Percentiles rank a stretch among this genome's conserved stretches.
phyloP scores from a whole-genome alignment of 73 alveolate genomes.

The Uronychia setigera region DNA sequence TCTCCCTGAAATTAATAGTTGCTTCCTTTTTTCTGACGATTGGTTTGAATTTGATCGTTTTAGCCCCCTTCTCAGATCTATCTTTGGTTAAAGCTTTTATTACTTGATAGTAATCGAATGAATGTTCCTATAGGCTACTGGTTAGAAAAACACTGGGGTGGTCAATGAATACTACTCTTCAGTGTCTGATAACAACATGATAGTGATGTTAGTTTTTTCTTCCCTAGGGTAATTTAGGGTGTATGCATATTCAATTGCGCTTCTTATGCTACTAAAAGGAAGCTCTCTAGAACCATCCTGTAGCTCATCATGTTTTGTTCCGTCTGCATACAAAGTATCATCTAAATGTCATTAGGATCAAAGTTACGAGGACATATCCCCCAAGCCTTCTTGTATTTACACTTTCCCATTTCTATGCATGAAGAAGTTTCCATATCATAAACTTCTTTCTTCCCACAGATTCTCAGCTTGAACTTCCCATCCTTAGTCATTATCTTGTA shows the following conservation, averaged over 20 bases:
- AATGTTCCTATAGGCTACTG: neutral
- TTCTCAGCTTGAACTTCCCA: neutral
- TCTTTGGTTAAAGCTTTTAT: neutral
- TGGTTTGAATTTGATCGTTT: neutral
- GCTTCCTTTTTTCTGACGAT: neutral
- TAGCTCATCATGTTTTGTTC: neutral
- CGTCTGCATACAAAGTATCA: neutral
- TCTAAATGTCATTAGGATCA: neutral
- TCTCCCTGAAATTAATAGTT: neutral
- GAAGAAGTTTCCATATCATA: neutral
- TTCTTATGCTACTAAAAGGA: neutral
- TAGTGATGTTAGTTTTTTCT: neutral
- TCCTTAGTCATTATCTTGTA: too few relatives aligned
- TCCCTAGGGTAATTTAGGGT: neutral
- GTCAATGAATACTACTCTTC: neutral
- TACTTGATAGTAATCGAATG: neutral
- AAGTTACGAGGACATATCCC: neutral
- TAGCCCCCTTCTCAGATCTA: neutral
- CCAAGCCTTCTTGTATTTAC: neutral
- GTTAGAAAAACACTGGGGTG: neutral
- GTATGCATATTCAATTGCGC: neutral
- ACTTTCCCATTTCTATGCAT: neutral
- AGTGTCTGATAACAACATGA: neutral
- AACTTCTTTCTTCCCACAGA: neutral
- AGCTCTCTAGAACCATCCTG: neutral